Evolutionary conservation across 192 early-diverging fungal species (phyloP), one percentile per base, ranked within the genome.

Genomic region (Coemansia aciculifera): DNA sequence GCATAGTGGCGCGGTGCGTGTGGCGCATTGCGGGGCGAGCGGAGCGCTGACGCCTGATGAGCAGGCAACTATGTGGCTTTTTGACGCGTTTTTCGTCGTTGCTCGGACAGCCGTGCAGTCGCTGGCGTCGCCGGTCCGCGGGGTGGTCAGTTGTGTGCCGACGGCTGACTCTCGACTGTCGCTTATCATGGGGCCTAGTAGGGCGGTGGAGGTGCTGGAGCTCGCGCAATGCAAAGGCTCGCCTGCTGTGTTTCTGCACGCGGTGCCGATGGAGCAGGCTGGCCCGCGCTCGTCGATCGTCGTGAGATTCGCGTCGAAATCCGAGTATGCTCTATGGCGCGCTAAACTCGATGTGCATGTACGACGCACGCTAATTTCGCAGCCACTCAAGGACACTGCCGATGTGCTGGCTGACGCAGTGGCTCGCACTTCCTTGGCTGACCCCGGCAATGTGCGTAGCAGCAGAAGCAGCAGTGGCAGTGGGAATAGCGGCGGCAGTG

Each of bases 181-280:
- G 38, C 59, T 69, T 48, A 67, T 73, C 42, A 57, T 73, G 57
- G 73, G 78, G 5, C 78, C 78, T 1, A 64, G 73, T 48, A 68
- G 63, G 43, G 63, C 75, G 6, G 69, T 81, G 54, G 78, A 81
- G 62, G 78, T 75, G 3, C 70, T 76, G 31, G 78, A 75, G 63
- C 69, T 81, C 17, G 78, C 78, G 44, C 78, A 81, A 52, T 72
- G 64, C 70, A 68, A 66, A 67, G 78, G 78, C 46, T 44, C 70
- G 51, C 73, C 73, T 0, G 73, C 73, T 3, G 74, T 51, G 59
- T 72, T 67, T 24, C 64, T 81, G 38, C 74, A 68, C 15, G 73
- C 59, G 0, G 59, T 81, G 21, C 74, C 78, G 29, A 54, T 65
- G 66, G 48, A 64, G 19, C 42, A 66, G 32, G 15, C 38, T 19